phyloP scores from a whole-genome alignment of 371 early-diverging fungal genomes.

The Batkoa obscura region DNA sequence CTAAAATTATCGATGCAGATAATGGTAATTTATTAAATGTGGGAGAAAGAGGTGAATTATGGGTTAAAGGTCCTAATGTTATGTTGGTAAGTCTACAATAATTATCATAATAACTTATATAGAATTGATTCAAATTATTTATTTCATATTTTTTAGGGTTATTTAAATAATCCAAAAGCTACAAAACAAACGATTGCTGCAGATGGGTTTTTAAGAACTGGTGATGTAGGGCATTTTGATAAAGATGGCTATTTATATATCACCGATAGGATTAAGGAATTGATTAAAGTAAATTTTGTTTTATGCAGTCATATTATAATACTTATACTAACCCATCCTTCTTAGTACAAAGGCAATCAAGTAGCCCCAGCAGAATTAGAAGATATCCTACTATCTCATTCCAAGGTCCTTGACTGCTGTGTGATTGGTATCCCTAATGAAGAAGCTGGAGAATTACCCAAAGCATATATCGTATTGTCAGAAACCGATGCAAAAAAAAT shows the following conservation, averaged over 20 bases:
- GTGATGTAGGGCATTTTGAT: slow-evolving; percentile 77
- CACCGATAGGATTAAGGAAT: slow-evolving; percentile 73
- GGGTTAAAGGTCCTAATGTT: slow-evolving; percentile 63
- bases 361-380: slow-evolving; percentile 61
- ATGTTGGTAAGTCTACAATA: slow-evolving; percentile 10
- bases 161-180: slow-evolving; percentile 52
- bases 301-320: no score
- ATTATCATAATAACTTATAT: no score
- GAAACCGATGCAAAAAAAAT: slow-evolving; percentile 6
- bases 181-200: slow-evolving; percentile 57
- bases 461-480: neutral
- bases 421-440: slow-evolving; percentile 40
- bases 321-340: neutral
- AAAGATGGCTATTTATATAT: slow-evolving; percentile 46
- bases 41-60: slow-evolving; percentile 47
- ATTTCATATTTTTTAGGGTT: slow-evolving; percentile 21
- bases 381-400: slow-evolving; percentile 40
- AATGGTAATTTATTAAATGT: slow-evolving; percentile 20
- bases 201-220: slow-evolving; percentile 89
- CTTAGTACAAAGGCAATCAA: slow-evolving; percentile 53
- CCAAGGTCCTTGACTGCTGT: slow-evolving; percentile 44
- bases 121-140: neutral
- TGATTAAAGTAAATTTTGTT: slow-evolving; percentile 43
- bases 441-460: slow-evolving; percentile 7
- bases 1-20: slow-evolving; percentile 39